Conservation (phyloP, 306 rosid species). For the Castanospermum australe region DNA sequence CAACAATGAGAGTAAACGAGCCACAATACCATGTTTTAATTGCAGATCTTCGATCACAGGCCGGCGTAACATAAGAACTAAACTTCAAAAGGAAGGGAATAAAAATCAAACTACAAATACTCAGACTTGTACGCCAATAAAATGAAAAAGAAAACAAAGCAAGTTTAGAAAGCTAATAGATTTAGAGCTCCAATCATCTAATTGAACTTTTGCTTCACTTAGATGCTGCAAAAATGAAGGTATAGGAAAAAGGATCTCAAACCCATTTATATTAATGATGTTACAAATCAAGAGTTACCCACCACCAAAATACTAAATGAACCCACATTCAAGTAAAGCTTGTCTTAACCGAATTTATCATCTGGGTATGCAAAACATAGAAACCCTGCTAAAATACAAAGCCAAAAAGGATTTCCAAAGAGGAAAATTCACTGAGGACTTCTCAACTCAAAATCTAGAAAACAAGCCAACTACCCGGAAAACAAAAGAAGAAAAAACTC, state of each 20-base stretch:
- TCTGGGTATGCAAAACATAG: background rate
- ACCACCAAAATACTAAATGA: background rate
- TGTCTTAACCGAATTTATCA: background rate
- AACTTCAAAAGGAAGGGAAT: background rate
- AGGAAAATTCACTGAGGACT: background rate
- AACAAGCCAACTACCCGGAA: background rate
- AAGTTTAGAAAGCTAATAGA: background rate
- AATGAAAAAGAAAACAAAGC: background rate
- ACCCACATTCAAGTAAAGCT: background rate
- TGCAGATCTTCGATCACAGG: conserved; percentile 10
- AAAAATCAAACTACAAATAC: background rate
- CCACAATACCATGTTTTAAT: background rate
- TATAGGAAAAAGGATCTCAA: background rate
- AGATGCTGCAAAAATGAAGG: background rate
- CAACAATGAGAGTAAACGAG: background rate
- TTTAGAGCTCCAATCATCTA: background rate
- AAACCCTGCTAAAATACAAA: background rate
- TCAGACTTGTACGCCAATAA: background rate
- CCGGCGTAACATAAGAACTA: background rate
- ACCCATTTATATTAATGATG: background rate
- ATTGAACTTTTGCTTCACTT: background rate
- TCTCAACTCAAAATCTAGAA: background rate
- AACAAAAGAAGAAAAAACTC: background rate
- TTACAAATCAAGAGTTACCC: background rate
- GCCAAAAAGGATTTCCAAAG: background rate